Percentiles rank a stretch among this genome's conserved stretches.
Evolutionary conservation across 179 eudicot species (phyloP).

Genomic region (Monotropa hypopitys): DNA sequence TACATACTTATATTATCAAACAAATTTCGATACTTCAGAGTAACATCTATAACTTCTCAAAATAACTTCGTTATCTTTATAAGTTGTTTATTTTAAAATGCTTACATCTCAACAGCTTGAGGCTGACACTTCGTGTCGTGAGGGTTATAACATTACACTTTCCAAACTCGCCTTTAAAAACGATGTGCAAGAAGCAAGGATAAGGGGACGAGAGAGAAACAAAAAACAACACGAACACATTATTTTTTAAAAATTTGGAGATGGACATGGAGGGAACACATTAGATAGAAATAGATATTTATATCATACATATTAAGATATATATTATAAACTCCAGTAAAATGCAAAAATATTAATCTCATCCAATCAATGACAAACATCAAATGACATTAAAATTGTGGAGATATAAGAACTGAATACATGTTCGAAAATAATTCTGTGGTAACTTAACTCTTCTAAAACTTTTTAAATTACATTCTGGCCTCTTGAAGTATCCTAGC

Average conservation of each 20-base stretch:
- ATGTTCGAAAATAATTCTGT: not conserved
- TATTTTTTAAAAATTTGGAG: too few relatives aligned
- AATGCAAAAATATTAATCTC: not conserved
- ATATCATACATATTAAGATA: too few relatives aligned
- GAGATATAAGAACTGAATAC: not conserved
- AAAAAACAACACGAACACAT: too few relatives aligned
- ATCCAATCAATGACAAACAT: not conserved
- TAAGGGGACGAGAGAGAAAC: too few relatives aligned
- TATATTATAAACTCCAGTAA: not conserved
- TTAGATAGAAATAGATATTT: too few relatives aligned
- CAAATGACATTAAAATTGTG: not conserved
- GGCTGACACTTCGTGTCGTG: not conserved
- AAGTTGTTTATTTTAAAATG: not conserved
- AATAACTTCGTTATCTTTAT: too few relatives aligned
- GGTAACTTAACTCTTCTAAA: not conserved
- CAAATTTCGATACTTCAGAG: too few relatives aligned
- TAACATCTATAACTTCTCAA: too few relatives aligned
- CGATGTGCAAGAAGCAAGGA: too few relatives aligned
- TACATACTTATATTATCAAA: too few relatives aligned
- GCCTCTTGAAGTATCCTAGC: not conserved
- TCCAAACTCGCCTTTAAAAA: too few relatives aligned
- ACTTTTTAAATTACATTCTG: not conserved
- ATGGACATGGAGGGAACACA: too few relatives aligned
- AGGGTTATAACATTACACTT: not conserved
- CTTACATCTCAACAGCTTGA: not conserved